These are phyloP conservation scores for Elsinoe batatas DNA, from an alignment of 2,329 filamentous ascomycete species.

Conservation along the genomic window DNA sequence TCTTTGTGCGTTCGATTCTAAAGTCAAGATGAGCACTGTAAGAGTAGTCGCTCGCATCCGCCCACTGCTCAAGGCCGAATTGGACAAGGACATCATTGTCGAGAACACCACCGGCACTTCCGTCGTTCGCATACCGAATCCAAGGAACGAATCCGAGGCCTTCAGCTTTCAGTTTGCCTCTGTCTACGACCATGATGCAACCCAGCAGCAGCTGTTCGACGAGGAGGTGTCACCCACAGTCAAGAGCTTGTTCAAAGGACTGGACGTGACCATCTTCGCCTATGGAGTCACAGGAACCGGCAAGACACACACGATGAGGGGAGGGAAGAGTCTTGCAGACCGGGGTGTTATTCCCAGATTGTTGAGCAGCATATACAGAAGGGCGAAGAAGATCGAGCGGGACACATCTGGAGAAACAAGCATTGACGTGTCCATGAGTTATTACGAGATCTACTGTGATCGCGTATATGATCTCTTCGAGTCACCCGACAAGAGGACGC, in stretches of 20 bases:
- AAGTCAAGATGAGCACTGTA: slow-evolving; percentile 44
- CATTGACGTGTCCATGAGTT: slow-evolving; percentile 69
- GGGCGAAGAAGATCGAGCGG: slow-evolving; percentile 75
- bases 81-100: slow-evolving; percentile 81
- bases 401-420: slow-evolving; percentile 60
- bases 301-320: slow-evolving; percentile 94
- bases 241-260: slow-evolving; percentile 83
- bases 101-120: slow-evolving; percentile 51
- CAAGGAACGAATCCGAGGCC: slow-evolving; percentile 82
- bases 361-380: slow-evolving; percentile 74
- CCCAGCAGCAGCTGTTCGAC: slow-evolving; percentile 82
- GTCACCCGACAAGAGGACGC: slow-evolving; percentile 72
- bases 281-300: slow-evolving; percentile 90
- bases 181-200: slow-evolving; percentile 71
- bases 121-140: slow-evolving; percentile 81
- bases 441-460: slow-evolving; percentile 97
- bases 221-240: slow-evolving; percentile 82
- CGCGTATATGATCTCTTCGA: slow-evolving; percentile 89
- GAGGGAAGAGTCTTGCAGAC: slow-evolving; percentile 75
- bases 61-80: slow-evolving; percentile 75
- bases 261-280: slow-evolving; percentile 82
- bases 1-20: neutral
- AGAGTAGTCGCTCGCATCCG: slow-evolving; percentile 85
- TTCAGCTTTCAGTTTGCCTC: slow-evolving; percentile 93
- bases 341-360: slow-evolving; percentile 80